Evolutionary conservation across 129 eudicot species (phyloP).

Genomic region (Pittosporum tobira): DNA sequence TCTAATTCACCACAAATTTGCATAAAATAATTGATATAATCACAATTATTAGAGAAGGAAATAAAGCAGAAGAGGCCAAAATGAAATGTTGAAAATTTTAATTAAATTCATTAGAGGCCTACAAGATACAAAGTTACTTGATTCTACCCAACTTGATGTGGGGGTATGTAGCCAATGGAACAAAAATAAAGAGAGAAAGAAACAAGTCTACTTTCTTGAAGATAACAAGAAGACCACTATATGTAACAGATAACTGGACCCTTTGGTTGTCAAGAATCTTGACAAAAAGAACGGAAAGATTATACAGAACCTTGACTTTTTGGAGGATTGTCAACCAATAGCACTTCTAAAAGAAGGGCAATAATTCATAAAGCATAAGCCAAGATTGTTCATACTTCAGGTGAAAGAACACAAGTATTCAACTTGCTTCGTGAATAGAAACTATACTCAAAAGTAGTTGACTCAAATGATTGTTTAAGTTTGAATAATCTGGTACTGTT

Average conservation of each 20-base stretch:
- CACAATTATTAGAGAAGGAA: neutral
- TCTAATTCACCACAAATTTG: neutral
- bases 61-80: neutral
- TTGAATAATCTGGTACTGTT: neutral
- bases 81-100: no score
- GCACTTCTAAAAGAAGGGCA: neutral
- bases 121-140: neutral
- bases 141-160: conserved; percentile 7
- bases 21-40: neutral
- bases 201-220: conserved; percentile 5
- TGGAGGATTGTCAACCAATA: neutral
- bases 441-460: no score
- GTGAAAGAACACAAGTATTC: no score
- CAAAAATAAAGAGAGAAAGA: conserved; percentile 15
- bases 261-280: neutral
- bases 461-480: no score
- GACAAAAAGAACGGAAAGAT: neutral
- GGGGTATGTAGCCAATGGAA: conserved; percentile 11
- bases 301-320: neutral
- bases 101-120: neutral
- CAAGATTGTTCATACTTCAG: no score
- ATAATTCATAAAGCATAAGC: no score
- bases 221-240: conserved; percentile 1
- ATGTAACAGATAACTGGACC: conserved; percentile 3
- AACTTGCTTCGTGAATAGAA: no score